Base-by-base conservation (phyloP, 2,329 filamentous ascomycete species). In the Paecilomyces formosus region DNA sequence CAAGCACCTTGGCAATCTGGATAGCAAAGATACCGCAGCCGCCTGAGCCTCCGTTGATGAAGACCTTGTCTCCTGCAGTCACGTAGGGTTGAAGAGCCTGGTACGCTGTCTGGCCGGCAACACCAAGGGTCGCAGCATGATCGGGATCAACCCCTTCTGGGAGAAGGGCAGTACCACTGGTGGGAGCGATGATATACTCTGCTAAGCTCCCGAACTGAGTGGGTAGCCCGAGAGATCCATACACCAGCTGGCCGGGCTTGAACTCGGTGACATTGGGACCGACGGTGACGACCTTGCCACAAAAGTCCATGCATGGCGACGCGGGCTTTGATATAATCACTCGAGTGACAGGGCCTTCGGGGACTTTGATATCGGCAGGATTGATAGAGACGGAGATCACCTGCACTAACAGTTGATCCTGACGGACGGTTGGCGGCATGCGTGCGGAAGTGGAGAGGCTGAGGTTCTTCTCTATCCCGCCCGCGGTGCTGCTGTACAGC, bases 41-140 rank as follows among this genome's bases (percentile, higher is more conserved):
- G 9, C 86, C 86, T 5, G 79, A 83, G 0, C 85, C 85, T 12
- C 85, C 85, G 62, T 88, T 88, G 68, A 88, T 81, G 65, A 88
- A 84, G 7, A 88, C 76, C 63, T 78, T 81, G 55, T 82, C 78
- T n/a, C 83, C 83, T 3, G 70, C 60, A 22, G 75, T 73, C 53
- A 81, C 77, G 58, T 78, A 69, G 1, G 76, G 76, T n/a, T 81
- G 68, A 24, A 83, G 71, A 31, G 70, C 66, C 65, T 82, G 78
- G 60, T 78, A 79, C 3, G 80, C 78, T 2, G 81, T 81, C 60
- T 76, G 64, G 0, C 72, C 81, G 0, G 79, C 79, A 1, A 79
- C 76, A 1, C 76, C 78, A 11, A 80, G 58, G 11, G 71, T 70
- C n/a, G 76, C 76, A 1, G 76, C 78, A 31, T 79, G 67, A 11